Conservation (phyloP, 164 flowering plant genomes). For the Piper betle region DNA sequence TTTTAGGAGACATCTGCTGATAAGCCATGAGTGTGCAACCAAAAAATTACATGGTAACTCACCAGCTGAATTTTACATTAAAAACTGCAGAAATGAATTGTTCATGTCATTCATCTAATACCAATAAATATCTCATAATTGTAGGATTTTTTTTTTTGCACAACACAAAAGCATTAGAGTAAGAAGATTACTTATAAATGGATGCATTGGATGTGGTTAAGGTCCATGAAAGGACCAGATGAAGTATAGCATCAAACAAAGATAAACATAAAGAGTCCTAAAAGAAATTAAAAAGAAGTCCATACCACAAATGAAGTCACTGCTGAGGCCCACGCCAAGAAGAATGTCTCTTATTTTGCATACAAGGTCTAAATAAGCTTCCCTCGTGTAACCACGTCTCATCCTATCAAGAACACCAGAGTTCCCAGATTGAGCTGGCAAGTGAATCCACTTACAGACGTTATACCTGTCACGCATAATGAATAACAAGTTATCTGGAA, state of each 20-base stretch:
- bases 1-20: too few species aligned
- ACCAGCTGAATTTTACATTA: too few species aligned
- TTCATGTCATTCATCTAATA: neutral
- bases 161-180: too few species aligned
- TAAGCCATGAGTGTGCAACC: too few species aligned
- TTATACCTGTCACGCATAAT: constrained; percentile 79
- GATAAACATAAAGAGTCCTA: neutral
- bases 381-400: constrained; percentile 86
- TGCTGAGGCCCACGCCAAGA: constrained; percentile 80
- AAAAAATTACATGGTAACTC: too few species aligned
- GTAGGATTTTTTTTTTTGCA: too few species aligned
- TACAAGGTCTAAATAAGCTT: constrained; percentile 88
- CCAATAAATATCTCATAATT: too few species aligned
- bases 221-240: too few species aligned
- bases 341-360: constrained; percentile 57
- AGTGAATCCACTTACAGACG: constrained; percentile 79
- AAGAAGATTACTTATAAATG: too few species aligned
- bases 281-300: neutral
- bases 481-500: constrained; percentile 76
- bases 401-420: constrained; percentile 77
- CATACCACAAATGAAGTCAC: constrained; percentile 96
- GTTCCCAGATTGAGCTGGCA: constrained; percentile 92
- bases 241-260: neutral
- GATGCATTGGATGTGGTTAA: too few species aligned
- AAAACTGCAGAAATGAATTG: too few species aligned